phyloP scores from a whole-genome alignment of 805 yeast species.

The Saccharomycopsis schoenii region DNA sequence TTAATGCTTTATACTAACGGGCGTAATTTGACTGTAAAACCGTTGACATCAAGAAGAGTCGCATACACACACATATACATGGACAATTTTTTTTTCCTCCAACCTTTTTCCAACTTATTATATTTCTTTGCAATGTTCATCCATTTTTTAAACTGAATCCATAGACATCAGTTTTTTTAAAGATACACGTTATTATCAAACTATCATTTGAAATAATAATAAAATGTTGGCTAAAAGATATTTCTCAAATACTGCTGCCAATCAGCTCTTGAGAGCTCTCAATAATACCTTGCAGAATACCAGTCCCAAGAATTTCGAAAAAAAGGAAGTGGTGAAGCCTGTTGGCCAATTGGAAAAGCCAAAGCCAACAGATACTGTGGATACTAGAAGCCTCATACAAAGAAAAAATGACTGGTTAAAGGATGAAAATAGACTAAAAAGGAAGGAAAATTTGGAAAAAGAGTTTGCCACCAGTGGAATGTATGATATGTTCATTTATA shows the following conservation, averaged over 20 bases:
- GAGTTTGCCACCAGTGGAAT: constrained; percentile 63
- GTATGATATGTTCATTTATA: constrained; percentile 51
- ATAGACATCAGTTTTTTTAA: no score
- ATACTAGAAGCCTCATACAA: constrained; percentile 31
- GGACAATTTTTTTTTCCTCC: no score
- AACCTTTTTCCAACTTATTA: no score
- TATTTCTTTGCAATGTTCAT: no score
- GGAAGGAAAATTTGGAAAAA: constrained; percentile 45
- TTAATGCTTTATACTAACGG: no score
- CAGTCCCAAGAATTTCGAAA: constrained; percentile 13
- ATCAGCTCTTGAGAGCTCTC: constrained; percentile 5
- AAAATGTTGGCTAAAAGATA: not conserved
- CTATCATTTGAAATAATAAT: not conserved
- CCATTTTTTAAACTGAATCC: no score
- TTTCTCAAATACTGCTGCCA: not conserved
- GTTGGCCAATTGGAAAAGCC: constrained; percentile 37
- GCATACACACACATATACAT: no score
- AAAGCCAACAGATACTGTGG: constrained; percentile 28
- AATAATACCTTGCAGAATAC: constrained; percentile 14
- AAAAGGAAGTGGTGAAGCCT: constrained; percentile 30
- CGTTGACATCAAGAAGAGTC: no score
- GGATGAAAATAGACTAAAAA: constrained; percentile 31
- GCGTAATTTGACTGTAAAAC: no score
- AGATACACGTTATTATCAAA: no score
- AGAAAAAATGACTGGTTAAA: constrained; percentile 39